Evolutionary conservation across 345 rosid species (phyloP), one percentile per base, ranked within the genome.

Genomic region (Clarkia xantiana): DNA sequence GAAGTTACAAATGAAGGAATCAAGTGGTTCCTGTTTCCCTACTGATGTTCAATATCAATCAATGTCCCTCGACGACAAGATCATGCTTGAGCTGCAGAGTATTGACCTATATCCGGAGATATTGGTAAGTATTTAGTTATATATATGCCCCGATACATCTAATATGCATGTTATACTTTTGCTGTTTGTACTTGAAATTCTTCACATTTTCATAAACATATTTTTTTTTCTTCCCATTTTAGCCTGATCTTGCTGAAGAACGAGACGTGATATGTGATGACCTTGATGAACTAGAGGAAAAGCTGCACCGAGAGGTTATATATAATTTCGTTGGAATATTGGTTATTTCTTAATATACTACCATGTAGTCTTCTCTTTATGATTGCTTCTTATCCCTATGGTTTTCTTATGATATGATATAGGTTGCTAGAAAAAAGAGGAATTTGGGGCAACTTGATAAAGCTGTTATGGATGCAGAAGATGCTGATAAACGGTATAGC

Each of bases 231-330:
- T n/a, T n/a, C n/a, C n/a, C n/a, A n/a, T 18, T 71, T 64, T 82
- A 91, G 99, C 99, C 94, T 70, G 96, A 82, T 74, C 73, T 82
- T 42, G 70, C 94, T 34, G 96, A 86, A 63, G 80, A 77, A 45
- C 87, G 60, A 57, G 82, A 80, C 65, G 61, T 69, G 52, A 68
- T 93, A 55, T 74, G 65, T 65, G 82, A 75, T 49, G 75, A 78
- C 65, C 75, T 82, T 60, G 45, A 67, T 66, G 77, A 82, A 64
- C 77, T 86, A 58, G 72, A 80, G 74, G 84, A 71, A 64, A 72
- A 74, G 48, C 71, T 93, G 40, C 59, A 67, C 63, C 72, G 78
- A 56, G 83, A 86, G 99, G 99, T 93, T 58, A 49, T 14, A 11
- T 11, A 47, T 47, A 29, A 29, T 29, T 29, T 22, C 2, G 25